These are phyloP conservation scores for Cutaneotrichosporon arboriforme DNA, from an alignment of 1,284 basidiomycete genomes.

Conservation along the genomic window DNA sequence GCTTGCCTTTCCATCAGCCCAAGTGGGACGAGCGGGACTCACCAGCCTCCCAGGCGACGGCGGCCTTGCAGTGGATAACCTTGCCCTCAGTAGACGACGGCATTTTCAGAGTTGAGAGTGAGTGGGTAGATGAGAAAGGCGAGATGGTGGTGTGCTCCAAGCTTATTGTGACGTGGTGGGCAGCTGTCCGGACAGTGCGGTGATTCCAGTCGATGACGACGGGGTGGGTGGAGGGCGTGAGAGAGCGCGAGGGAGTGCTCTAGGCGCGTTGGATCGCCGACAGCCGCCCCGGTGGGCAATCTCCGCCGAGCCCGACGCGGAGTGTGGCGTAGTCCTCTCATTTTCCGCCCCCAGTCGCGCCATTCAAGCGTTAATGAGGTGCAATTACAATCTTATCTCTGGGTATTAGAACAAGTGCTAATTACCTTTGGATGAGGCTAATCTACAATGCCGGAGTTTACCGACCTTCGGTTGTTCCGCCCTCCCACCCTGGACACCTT, in stretches of 20 bases:
- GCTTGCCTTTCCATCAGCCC: conserved; percentile 51
- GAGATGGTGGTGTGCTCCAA: background rate
- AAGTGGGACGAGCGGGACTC: conserved; percentile 17
- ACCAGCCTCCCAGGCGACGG: conserved; percentile 92
- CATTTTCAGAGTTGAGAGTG: background rate
- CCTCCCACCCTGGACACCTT: too few species aligned
- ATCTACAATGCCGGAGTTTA: too few species aligned
- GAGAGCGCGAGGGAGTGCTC: background rate
- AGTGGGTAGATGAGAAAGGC: background rate
- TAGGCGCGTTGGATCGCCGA: background rate
- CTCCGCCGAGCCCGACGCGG: background rate
- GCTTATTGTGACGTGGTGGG: background rate
- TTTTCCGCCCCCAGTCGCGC: too few species aligned
- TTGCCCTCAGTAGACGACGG: conserved; percentile 14
- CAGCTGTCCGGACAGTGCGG: background rate
- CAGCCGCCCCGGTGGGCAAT: background rate
- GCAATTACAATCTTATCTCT: too few species aligned
- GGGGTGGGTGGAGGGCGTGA: too few species aligned
- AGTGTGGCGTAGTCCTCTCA: background rate
- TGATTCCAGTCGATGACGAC: background rate
- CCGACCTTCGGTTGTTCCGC: too few species aligned
- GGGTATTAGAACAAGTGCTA: too few species aligned
- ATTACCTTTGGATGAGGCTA: too few species aligned
- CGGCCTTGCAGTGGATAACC: conserved; percentile 86
- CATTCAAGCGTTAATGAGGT: too few species aligned